Base-by-base conservation (phyloP, 2,329 filamentous ascomycete genomes). In the Elsinoe ampelina region DNA sequence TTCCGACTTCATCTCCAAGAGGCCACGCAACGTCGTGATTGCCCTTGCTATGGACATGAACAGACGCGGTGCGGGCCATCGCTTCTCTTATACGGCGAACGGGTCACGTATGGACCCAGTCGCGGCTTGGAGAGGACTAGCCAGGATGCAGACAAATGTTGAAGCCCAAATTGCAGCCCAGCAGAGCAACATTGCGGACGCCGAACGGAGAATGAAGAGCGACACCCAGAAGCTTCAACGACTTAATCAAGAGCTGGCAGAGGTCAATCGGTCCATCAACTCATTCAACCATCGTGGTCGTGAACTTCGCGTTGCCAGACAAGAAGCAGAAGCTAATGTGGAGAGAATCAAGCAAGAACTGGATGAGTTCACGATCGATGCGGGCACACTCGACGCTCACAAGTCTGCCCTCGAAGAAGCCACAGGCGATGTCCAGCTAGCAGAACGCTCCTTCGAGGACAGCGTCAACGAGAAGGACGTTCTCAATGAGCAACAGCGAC, bases 1-100 rank as follows among this genome's bases (percentile, higher is more conserved):
- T 1, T 77, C 85, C 42, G 72, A 77, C 3, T 79, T 87, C 45
- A 87, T 95, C 79, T 82, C 86, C 55, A 77, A 75, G 39, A 75
- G 74, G n/a, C 83, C 85, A 1, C 77, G 72, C 12, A 92, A 95
- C 61, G 87, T 92, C 10, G 80, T 76, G 55, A 80, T 83, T 57
- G 92, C 87, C 63, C 82, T 93, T 59, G 80, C 83, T 56, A 79
- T 85, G 60, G 79, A 84, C 59, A 83, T 89, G 59, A 59, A 63
- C 1, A 79, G 75, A 58, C 76, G 75, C 45, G 79, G 79, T 4
- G 78, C 78, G 66, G 88, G 84, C 42, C 70, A 83, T 47, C 79
- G 82, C 64, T 77, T 87, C 59, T 77, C 73, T 17, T 78, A 71
- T 65, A 73, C 73, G 30, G 71, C 73, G 32, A 69, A 67, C 48